Percentiles rank a stretch among this genome's conserved stretches.
phyloP scores from a whole-genome alignment of 2,329 filamentous ascomycete genomes.

The Lecanicillium sp. region DNA sequence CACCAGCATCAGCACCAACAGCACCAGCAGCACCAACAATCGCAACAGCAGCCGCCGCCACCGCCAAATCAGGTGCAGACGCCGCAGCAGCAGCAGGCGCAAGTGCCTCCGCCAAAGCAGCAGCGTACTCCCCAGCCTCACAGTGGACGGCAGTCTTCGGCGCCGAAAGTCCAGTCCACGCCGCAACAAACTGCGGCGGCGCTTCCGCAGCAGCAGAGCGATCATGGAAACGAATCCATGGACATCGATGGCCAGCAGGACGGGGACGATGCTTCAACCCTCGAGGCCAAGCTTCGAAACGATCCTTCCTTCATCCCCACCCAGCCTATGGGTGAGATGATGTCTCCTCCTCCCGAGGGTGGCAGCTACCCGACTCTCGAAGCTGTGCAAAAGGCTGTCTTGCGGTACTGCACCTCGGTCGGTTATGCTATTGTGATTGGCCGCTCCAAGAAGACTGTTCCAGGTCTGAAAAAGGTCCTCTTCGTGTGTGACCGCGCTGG shows the following conservation, averaged over 20 bases:
- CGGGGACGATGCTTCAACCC: slow-evolving; percentile 33
- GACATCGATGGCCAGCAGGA: slow-evolving; percentile 45
- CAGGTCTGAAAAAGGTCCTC: slow-evolving; percentile 59
- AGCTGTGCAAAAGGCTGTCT: slow-evolving; percentile 55
- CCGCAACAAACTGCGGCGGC: slow-evolving; percentile 8
- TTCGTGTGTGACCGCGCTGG: slow-evolving; percentile 61
- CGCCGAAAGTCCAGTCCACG: slow-evolving; percentile 4
- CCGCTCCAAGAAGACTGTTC: slow-evolving; percentile 59
- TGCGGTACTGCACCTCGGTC: slow-evolving; percentile 59
- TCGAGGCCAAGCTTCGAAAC: slow-evolving; percentile 41
- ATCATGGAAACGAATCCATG: slow-evolving; percentile 40
- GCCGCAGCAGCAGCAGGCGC: slow-evolving; percentile 15
- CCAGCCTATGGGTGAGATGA: slow-evolving; percentile 49
- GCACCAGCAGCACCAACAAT: slow-evolving; percentile 19
- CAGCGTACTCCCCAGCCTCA: slow-evolving; percentile 15
- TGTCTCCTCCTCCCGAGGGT: slow-evolving; percentile 57
- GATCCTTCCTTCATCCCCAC: slow-evolving; percentile 43
- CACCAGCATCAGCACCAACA: too few species aligned
- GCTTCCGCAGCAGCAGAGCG: slow-evolving; percentile 22
- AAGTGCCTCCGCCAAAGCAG: slow-evolving; percentile 16
- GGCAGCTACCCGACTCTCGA: slow-evolving; percentile 58
- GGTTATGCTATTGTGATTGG: slow-evolving; percentile 63
- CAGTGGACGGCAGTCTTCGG: slow-evolving; percentile 14
- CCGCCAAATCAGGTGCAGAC: slow-evolving; percentile 9
- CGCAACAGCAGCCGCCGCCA: slow-evolving; percentile 16